A percentile compares a stretch with the other conserved stretches of the same genome.
These are phyloP conservation scores for Phellinidium pouzarii DNA, from an alignment of 1,284 basidiomycete genomes.

Conservation along the genomic window DNA sequence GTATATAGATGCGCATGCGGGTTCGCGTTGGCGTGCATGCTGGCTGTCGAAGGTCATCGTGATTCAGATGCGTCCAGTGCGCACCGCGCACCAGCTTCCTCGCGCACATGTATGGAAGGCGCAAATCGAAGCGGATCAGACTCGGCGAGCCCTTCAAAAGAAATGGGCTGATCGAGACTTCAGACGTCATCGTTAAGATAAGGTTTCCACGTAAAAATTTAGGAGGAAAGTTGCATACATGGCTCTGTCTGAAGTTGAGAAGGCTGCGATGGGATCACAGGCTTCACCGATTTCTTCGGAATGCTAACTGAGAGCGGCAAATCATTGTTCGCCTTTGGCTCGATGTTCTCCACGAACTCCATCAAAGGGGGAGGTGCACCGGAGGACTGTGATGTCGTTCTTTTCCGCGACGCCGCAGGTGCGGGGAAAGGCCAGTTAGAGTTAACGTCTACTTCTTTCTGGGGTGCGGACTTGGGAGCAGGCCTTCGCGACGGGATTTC, in stretches of 20 bases:
- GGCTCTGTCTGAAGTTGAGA: not conserved
- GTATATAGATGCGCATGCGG: conserved; percentile 4
- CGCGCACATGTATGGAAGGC: conserved; percentile 10
- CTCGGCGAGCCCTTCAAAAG: not conserved
- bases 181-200: not conserved
- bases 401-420: not conserved
- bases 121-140: conserved; percentile 10
- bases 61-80: conserved; percentile 11
- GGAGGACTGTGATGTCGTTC: conserved; percentile 1
- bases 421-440: conserved; percentile 8
- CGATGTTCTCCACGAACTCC: not conserved
- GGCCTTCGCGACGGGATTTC: not conserved
- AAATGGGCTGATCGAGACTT: not conserved
- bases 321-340: not conserved
- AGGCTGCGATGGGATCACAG: not conserved
- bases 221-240: not conserved
- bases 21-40: not conserved
- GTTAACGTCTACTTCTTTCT: conserved; percentile 1
- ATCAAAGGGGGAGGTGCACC: not conserved
- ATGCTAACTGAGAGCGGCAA: not conserved
- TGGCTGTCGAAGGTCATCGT: conserved; percentile 3
- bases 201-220: conserved; percentile 1
- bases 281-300: conserved; percentile 3
- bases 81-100: conserved; percentile 4
- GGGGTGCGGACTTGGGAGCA: not conserved